phyloP scores from a whole-genome alignment of 441 rosid genomes.

The Monsonia emarginata region DNA sequence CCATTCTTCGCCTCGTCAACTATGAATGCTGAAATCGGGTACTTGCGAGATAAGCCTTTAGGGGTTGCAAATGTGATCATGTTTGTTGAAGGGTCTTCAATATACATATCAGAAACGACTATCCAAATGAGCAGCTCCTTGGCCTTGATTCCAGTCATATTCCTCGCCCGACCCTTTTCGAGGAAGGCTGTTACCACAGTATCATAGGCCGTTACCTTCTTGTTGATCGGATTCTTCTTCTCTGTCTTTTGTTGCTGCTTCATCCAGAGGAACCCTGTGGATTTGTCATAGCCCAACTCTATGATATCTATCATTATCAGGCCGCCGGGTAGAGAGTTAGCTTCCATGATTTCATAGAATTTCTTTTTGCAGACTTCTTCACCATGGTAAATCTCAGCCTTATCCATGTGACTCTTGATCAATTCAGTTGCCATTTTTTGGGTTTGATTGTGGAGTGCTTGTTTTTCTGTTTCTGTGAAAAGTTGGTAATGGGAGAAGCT shows the following conservation, averaged over 20 bases:
- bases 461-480: not conserved
- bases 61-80: slow-evolving; percentile 41
- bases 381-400: slow-evolving; percentile 44
- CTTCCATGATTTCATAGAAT: slow-evolving; percentile 35
- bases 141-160: slow-evolving; percentile 47
- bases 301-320: slow-evolving; percentile 44
- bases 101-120: slow-evolving; percentile 38
- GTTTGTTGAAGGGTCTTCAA: slow-evolving; percentile 20
- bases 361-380: slow-evolving; percentile 41
- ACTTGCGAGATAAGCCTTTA: slow-evolving; percentile 42
- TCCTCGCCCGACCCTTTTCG: slow-evolving; percentile 40
- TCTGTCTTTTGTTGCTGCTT: slow-evolving; percentile 34
- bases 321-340: slow-evolving; percentile 44
- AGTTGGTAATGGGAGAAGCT: not conserved
- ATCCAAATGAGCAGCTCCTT: slow-evolving; percentile 63
- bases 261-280: slow-evolving; percentile 58
- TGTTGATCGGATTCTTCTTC: slow-evolving; percentile 39
- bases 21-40: slow-evolving; percentile 49
- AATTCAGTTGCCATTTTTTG: slow-evolving; percentile 25
- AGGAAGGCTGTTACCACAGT: slow-evolving; percentile 48
- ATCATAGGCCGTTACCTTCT: slow-evolving; percentile 41
- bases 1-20: slow-evolving; percentile 15
- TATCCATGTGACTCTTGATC: slow-evolving; percentile 27
- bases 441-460: not conserved
- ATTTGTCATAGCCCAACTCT: slow-evolving; percentile 49